A percentile compares a stretch with the other conserved stretches of the same genome.
Evolutionary conservation across 2,329 filamentous ascomycete species (phyloP).

Genomic region (Cladosporium oxysporum): DNA sequence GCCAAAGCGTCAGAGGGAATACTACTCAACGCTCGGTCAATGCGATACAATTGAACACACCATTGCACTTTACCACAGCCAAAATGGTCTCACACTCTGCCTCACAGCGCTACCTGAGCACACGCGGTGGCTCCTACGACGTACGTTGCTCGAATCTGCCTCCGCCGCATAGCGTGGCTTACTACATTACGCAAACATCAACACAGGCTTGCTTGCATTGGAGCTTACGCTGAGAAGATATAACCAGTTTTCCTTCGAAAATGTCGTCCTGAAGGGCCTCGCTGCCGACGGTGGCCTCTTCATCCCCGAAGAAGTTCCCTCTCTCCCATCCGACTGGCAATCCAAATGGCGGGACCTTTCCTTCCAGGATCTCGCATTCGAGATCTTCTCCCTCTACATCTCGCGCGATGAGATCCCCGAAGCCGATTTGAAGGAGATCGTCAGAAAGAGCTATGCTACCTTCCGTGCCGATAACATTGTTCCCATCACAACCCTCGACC

Average conservation of each 20-base stretch:
- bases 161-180: not conserved
- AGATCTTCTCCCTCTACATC: conserved; percentile 87
- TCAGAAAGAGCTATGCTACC: conserved; percentile 81
- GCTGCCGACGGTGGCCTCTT: conserved; percentile 86
- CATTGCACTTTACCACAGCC: not conserved
- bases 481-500: conserved; percentile 75
- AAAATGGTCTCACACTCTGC: conserved; percentile 43
- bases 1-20: conserved; percentile 4
- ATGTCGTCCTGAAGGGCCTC: conserved; percentile 85
- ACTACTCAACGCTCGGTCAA: conserved; percentile 4
- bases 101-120: conserved; percentile 64
- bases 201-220: conserved; percentile 20
- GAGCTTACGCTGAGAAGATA: conserved; percentile 36
- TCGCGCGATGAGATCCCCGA: conserved; percentile 78
- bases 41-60: not conserved
- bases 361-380: conserved; percentile 78
- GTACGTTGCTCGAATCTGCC: conserved; percentile 44
- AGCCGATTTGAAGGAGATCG: conserved; percentile 77
- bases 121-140: conserved; percentile 63
- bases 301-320: conserved; percentile 79
- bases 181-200: not conserved
- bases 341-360: conserved; percentile 73
- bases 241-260: conserved; percentile 78
- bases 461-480: conserved; percentile 80
- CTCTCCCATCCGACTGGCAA: conserved; percentile 63